phyloP scores from a whole-genome alignment of 1,284 basidiomycete species.

The Pseudozyma pruni region DNA sequence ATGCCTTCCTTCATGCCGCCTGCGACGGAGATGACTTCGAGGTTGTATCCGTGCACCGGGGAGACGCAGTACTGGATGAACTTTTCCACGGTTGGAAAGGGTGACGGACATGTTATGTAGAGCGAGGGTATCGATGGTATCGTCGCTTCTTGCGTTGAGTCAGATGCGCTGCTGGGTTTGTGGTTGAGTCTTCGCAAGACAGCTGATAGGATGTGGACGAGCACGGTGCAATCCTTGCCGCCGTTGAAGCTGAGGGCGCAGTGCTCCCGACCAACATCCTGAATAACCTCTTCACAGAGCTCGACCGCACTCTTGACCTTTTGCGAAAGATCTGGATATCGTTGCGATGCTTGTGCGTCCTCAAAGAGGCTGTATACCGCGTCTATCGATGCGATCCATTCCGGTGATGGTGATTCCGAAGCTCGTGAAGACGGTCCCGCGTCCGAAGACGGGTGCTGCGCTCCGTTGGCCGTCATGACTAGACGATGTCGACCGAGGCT shows the following conservation, averaged over 20 bases:
- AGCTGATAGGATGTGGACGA: slow-evolving; percentile 87
- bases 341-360: slow-evolving; percentile 3
- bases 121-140: slow-evolving; percentile 77
- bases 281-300: slow-evolving; percentile 57
- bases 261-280: slow-evolving; percentile 51
- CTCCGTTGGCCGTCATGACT: slow-evolving; percentile 15
- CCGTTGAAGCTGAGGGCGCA: slow-evolving; percentile 87
- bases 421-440: slow-evolving; percentile 3
- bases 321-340: slow-evolving; percentile 39
- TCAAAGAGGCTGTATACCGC: slow-evolving; percentile 62
- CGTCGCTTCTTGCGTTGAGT: neutral
- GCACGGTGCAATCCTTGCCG: slow-evolving; percentile 94
- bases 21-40: slow-evolving; percentile 81
- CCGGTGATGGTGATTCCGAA: slow-evolving; percentile 6
- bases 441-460: neutral
- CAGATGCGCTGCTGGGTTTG: slow-evolving; percentile 4
- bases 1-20: slow-evolving; percentile 87
- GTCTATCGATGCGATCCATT: slow-evolving; percentile 63
- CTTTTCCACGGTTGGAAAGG: slow-evolving; percentile 83
- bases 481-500: neutral
- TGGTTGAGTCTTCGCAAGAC: slow-evolving; percentile 71
- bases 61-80: slow-evolving; percentile 77
- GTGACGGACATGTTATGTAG: slow-evolving; percentile 89
- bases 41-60: slow-evolving; percentile 75
- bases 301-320: slow-evolving; percentile 50